Evolutionary conservation across 768 basidiomycete genomes (phyloP).

Genomic region (Auricularia cornea): DNA sequence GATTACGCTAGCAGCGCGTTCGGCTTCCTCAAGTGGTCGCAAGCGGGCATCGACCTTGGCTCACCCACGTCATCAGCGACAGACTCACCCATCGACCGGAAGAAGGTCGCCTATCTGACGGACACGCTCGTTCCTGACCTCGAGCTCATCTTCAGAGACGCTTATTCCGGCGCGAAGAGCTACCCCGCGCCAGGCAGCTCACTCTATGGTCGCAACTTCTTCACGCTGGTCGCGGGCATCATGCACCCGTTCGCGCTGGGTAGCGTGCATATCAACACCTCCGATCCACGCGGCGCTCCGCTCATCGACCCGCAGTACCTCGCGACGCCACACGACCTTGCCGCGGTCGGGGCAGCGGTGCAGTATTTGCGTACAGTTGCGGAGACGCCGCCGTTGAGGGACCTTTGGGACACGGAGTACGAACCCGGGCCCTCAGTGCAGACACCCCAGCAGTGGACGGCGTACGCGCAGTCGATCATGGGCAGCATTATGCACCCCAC

Average conservation of each 20-base stretch:
- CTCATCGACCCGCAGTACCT: constrained; percentile 38
- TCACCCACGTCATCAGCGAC: not conserved
- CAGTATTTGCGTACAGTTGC: constrained; percentile 53
- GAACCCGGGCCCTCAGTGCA: constrained; percentile 41
- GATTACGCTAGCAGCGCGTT: too few relatives aligned
- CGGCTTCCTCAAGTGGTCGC: not conserved
- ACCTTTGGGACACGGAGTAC: constrained; percentile 36
- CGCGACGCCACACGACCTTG: constrained; percentile 26
- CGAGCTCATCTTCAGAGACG: not conserved
- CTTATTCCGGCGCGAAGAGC: not conserved
- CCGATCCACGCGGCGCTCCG: constrained; percentile 26
- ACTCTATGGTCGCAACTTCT: too few relatives aligned
- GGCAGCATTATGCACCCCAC: constrained; percentile 44
- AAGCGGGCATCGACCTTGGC: not conserved
- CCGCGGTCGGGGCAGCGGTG: constrained; percentile 46
- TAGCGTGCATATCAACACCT: constrained; percentile 21
- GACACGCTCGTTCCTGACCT: not conserved
- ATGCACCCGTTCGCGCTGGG: not conserved
- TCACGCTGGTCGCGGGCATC: not conserved
- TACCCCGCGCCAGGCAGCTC: too few relatives aligned
- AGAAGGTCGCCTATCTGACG: too few relatives aligned
- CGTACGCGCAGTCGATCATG: constrained; percentile 24
- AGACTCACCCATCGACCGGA: not conserved
- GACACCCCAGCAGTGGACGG: constrained; percentile 49
- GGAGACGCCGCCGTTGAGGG: constrained; percentile 40